Evolutionary conservation across 768 basidiomycete species (phyloP).

Genomic region (Calocera viscosa): DNA sequence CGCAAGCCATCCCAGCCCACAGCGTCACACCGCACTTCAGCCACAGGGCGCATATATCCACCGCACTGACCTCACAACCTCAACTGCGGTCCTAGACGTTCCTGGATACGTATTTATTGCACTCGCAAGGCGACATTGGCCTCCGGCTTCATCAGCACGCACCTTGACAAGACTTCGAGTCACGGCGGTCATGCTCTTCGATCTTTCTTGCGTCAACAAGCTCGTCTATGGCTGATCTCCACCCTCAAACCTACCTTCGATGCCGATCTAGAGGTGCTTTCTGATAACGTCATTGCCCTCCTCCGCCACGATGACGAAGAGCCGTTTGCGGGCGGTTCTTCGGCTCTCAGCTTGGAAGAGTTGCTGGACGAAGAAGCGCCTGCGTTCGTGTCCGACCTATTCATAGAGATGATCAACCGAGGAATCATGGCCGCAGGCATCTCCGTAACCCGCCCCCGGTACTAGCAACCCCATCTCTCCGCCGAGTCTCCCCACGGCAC

Average conservation of each 20-base stretch:
- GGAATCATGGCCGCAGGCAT: not conserved
- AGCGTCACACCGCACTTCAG: not conserved
- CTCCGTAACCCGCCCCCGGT: constrained; percentile 35
- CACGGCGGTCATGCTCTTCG: constrained; percentile 21
- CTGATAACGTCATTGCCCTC: constrained; percentile 87
- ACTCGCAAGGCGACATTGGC: not conserved
- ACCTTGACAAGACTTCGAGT: not conserved
- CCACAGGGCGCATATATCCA: not conserved
- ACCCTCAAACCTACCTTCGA: constrained; percentile 93
- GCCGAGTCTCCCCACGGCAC: constrained; percentile 30
- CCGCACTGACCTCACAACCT: not conserved
- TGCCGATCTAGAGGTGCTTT: constrained; percentile 84
- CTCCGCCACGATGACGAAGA: constrained; percentile 82
- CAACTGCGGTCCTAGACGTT: not conserved
- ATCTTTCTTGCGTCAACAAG: constrained; percentile 32
- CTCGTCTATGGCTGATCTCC: constrained; percentile 81
- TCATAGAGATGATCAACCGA: constrained; percentile 36
- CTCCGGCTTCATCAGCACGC: not conserved
- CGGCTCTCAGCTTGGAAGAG: constrained; percentile 63
- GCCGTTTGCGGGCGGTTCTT: constrained; percentile 63
- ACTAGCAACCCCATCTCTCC: constrained; percentile 26
- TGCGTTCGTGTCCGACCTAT: constrained; percentile 72
- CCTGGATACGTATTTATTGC: not conserved
- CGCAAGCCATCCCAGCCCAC: not conserved
- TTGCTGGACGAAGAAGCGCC: constrained; percentile 77